A percentile compares a stretch with the other conserved stretches of the same genome.
Conservation (phyloP, 305 asterid genomes). For the Coffea humblotiana region DNA sequence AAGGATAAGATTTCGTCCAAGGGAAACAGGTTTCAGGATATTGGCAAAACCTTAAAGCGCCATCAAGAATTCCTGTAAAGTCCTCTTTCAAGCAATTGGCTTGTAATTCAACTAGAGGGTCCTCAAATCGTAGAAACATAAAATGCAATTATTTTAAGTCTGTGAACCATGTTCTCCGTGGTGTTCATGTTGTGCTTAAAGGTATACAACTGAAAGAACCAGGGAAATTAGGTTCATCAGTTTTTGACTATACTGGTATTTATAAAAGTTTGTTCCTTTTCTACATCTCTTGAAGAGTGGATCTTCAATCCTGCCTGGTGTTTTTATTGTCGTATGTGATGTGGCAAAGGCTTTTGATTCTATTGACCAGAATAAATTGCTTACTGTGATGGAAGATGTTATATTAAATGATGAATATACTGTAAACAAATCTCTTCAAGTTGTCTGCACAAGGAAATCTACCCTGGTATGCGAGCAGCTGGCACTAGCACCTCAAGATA, state of each 20-base stretch:
- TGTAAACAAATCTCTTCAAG: conserved; percentile 52
- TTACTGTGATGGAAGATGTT: conserved; percentile 62
- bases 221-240: conserved; percentile 80
- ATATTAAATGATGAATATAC: conserved; percentile 51
- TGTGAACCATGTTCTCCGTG: conserved; percentile 61
- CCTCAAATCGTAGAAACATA: conserved; percentile 16
- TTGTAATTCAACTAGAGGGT: conserved; percentile 25
- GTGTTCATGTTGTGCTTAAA: conserved; percentile 64
- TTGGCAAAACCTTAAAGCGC: conserved; percentile 74
- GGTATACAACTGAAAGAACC: conserved; percentile 51
- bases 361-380: conserved; percentile 65
- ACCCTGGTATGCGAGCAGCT: conserved; percentile 48
- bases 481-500: conserved; percentile 36
- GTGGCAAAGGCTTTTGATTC: conserved; percentile 88
- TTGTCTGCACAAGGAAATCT: conserved; percentile 47
- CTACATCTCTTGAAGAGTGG: conserved; percentile 45
- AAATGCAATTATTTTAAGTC: conserved; percentile 41
- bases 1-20: conserved; percentile 71
- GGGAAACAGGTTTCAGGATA: conserved; percentile 64
- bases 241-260: conserved; percentile 78
- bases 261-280: conserved; percentile 68
- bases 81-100: conserved; percentile 24
- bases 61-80: conserved; percentile 52
- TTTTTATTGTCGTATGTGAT: conserved; percentile 73
- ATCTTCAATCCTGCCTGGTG: conserved; percentile 41